phyloP scores from a whole-genome alignment of 305 asterid species.

The Fraxinus floribunda region DNA sequence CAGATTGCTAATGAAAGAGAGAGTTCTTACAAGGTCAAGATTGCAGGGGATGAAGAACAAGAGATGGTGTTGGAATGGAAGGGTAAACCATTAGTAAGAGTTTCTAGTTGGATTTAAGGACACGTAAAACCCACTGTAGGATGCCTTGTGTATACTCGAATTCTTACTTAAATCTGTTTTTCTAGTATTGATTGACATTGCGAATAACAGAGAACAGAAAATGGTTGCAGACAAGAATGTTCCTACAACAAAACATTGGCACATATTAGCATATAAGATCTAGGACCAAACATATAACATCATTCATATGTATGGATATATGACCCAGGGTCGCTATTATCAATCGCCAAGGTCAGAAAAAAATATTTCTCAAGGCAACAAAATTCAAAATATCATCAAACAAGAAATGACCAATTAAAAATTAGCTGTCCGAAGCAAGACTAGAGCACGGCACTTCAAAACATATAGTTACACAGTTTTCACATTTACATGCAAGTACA shows the following conservation, averaged over 20 bases:
- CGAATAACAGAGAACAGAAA: neutral
- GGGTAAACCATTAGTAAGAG: constrained; percentile 51
- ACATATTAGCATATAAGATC: neutral
- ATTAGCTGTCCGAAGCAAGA: neutral
- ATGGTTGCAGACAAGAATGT: neutral
- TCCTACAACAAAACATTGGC: neutral
- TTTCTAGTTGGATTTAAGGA: constrained; percentile 60
- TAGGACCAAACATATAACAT: neutral
- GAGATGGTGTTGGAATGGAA: constrained; percentile 70
- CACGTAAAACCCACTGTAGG: neutral
- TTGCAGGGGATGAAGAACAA: constrained; percentile 33
- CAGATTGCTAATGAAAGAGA: constrained; percentile 51
- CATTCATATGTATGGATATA: neutral
- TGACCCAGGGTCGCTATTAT: neutral
- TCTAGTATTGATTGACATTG: neutral
- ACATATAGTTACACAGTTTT: constrained; percentile 18
- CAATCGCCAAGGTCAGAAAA: neutral
- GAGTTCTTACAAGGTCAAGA: constrained; percentile 36
- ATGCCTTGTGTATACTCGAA: neutral
- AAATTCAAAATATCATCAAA: neutral
- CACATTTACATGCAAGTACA: neutral
- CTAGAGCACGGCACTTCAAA: neutral
- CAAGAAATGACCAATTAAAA: neutral
- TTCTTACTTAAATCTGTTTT: neutral
- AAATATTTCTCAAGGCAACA: neutral